Evolutionary conservation across 805 yeast species (phyloP), one percentile per base, ranked within the genome.

Genomic region (Suhomyces pyralidae): DNA sequence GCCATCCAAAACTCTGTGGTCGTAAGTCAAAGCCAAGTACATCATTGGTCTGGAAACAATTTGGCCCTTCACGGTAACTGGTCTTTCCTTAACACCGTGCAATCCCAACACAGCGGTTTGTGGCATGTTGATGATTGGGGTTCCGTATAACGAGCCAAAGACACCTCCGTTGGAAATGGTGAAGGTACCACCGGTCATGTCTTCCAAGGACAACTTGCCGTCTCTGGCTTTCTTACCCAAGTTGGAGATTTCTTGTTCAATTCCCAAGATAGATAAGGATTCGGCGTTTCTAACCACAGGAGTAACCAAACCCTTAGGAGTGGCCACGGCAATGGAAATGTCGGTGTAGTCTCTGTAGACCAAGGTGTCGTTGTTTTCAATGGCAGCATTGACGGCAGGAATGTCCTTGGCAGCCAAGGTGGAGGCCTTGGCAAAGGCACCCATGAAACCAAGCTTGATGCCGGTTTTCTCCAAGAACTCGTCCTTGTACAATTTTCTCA

Each of bases 161-260:
- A 94, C 97, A 74, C 99, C 99, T 72, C 99, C 99, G 79, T 94
- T 94, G 51, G 98, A 94, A 66, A 94, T 94, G 67, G 99, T 94
- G 81, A 94, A 92, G 55, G 98, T 92, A 74, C 99, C 99, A 73
- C 99, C 99, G 56, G 97, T 83, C 98, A 94, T 93, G 74, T 94
- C 99, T 80, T 94, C 99, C 60, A 94, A 77, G 51, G 97, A 90
- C 68, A 94, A 82, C 78, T 94, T 92, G 67, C 94, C 94, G 70
- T 93, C 98, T 75, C 98, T 89, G 58, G 99, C 99, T 79, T 90
- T 93, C 68, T 78, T 79, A 75, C 97, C 94, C 65, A 94, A 80
- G 62, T 77, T 74, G 52, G 83, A 70, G 61, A 94, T 93, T 74
- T 90, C 97, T 64, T 85, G 74, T 78, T 94, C 99, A 59, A 94